Base-by-base conservation (phyloP, 345 rosid species). In the Capsella bursapastoris region DNA sequence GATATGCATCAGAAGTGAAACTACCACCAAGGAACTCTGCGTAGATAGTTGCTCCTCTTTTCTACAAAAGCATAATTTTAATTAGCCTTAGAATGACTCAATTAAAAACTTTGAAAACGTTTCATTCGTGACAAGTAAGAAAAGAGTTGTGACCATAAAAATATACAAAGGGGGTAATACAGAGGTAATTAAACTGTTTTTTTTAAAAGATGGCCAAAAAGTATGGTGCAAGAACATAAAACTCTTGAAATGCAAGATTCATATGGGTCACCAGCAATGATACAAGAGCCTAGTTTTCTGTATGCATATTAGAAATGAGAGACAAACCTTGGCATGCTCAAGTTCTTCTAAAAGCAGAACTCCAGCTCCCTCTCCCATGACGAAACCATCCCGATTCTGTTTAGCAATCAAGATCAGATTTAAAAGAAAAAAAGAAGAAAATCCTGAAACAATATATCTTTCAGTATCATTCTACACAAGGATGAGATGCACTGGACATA, bases 291-390 rank as follows among this genome's bases (percentile, higher is more conserved):
- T 51, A 3, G 0, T 6, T 27, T 56, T 56, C 11, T 3, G 22
- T 31, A 31, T 14, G 40, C 22, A 14, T 56, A 56, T 31, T 31
- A 14, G 22, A 56, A 34, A 57, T 15, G 14, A 15, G 14, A 8
- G 37, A 37, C 5, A 66, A 5, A 93, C 98, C 98, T 90, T 88
- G 44, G 98, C 97, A 87, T 93, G 98, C 82, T 91, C 98, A 71
- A 91, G 76, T 77, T 91, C 97, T 81, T 93, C 98, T 79, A 93
- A 77, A 75, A 93, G 94, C 79, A 93, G 80, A 81, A 93, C 98
- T 49, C 98, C 98, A 58, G 97, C 90, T 86, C 98, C 98, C 82
- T 93, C 97, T 11, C 98, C 98, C 91, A 93, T 89, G 40, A 93
- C 98, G 64, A 93, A 90, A 79, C 98, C 98, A 88, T 93, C 98